Conservation (phyloP, 208 protist species). For the Vickermania spadyakhi region DNA sequence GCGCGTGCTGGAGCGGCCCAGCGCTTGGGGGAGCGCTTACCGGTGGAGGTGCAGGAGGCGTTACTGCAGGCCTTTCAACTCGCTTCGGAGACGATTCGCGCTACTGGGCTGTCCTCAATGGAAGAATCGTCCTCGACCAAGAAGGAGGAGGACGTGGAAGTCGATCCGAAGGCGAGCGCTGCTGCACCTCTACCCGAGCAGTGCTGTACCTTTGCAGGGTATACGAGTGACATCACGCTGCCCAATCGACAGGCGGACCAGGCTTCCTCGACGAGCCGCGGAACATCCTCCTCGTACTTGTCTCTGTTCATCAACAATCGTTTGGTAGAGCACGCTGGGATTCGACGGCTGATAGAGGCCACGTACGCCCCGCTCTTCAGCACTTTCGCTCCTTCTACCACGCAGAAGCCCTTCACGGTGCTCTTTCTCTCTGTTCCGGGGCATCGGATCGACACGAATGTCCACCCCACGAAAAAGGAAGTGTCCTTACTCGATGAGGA, state of each 20-base stretch:
- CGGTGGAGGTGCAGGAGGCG: too few species aligned
- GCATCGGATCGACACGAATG: constrained; percentile 97
- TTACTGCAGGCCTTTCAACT: too few species aligned
- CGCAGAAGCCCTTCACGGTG: constrained; percentile 92
- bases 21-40: not conserved
- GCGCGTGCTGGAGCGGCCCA: not conserved
- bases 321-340: constrained; percentile 53
- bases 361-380: constrained; percentile 86
- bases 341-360: constrained; percentile 85
- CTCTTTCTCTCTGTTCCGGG: constrained; percentile 87
- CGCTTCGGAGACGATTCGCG: not conserved
- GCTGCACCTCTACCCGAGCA: constrained; percentile 5
- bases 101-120: not conserved
- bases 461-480: constrained; percentile 98
- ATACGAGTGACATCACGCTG: constrained; percentile 64
- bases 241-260: constrained; percentile 27
- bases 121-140: not conserved
- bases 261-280: not conserved
- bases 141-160: not conserved
- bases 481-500: constrained; percentile 83
- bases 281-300: constrained; percentile 16
- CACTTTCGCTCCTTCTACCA: constrained; percentile 36
- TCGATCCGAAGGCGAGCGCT: not conserved
- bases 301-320: constrained; percentile 87
- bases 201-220: constrained; percentile 57